These are phyloP conservation scores for Penicillium sp. DNA, from an alignment of 2,329 filamentous ascomycete genomes.

Conservation along the genomic window DNA sequence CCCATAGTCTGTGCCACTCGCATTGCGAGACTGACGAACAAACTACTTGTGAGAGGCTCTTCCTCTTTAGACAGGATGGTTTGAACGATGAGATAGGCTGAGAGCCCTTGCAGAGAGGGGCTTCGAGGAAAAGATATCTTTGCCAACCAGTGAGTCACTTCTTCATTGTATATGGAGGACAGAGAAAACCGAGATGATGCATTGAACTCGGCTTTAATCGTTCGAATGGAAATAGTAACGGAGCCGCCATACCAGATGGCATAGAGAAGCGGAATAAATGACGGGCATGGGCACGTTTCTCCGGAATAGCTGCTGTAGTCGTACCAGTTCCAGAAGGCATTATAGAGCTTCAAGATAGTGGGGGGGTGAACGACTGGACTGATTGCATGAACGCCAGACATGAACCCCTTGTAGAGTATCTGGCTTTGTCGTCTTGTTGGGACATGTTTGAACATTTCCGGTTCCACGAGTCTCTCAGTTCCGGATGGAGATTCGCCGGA, in stretches of 20 bases:
- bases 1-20: constrained; percentile 52
- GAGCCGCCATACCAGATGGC: constrained; percentile 53
- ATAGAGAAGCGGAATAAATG: constrained; percentile 47
- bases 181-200: constrained; percentile 36
- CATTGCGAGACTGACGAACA: constrained; percentile 50
- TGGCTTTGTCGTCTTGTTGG: constrained; percentile 48
- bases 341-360: constrained; percentile 42
- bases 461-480: constrained; percentile 35
- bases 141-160: constrained; percentile 45
- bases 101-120: constrained; percentile 47
- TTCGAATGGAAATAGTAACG: constrained; percentile 44
- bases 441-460: constrained; percentile 43
- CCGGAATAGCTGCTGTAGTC: constrained; percentile 39
- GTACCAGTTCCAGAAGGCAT: constrained; percentile 50
- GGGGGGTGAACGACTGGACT: constrained; percentile 48
- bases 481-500: constrained; percentile 37
- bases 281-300: constrained; percentile 39
- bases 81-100: constrained; percentile 50
- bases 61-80: constrained; percentile 51
- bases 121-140: constrained; percentile 48
- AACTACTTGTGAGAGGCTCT: constrained; percentile 50
- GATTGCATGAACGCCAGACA: constrained; percentile 49
- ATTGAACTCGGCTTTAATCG: constrained; percentile 43
- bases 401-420: constrained; percentile 49
- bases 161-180: constrained; percentile 43